Evolutionary conservation across 2,329 filamentous ascomycete species (phyloP).

Genomic region (Fusarium verticillioides): DNA sequence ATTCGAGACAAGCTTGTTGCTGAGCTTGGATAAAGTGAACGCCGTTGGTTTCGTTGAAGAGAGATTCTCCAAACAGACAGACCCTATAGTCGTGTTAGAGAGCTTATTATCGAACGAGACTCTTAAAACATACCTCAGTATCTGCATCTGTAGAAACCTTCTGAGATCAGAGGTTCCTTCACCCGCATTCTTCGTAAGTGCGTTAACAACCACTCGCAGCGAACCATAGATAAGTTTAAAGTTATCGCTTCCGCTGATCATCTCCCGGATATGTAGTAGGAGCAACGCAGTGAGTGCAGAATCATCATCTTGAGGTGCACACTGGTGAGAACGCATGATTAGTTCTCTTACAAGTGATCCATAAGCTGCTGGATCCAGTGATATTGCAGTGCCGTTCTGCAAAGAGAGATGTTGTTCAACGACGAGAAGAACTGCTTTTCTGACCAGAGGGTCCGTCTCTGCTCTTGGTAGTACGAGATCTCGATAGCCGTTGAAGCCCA

Average conservation of each 20-base stretch:
- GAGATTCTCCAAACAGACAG: slow-evolving; percentile 37
- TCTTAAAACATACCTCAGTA: slow-evolving; percentile 15
- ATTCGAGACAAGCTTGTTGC: slow-evolving; percentile 33
- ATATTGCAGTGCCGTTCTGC: slow-evolving; percentile 18
- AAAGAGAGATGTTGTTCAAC: slow-evolving; percentile 38
- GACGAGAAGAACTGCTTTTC: slow-evolving; percentile 34
- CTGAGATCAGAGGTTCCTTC: slow-evolving; percentile 17
- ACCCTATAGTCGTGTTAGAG: not conserved
- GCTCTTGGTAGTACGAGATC: slow-evolving; percentile 35
- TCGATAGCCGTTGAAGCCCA: slow-evolving; percentile 40
- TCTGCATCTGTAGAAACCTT: slow-evolving; percentile 38
- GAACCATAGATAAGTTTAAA: slow-evolving; percentile 37
- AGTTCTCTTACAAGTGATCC: slow-evolving; percentile 28
- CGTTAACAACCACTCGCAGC: slow-evolving; percentile 26
- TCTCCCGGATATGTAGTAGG: slow-evolving; percentile 35
- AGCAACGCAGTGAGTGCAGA: slow-evolving; percentile 36
- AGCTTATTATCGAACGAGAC: too few species aligned
- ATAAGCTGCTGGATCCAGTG: slow-evolving; percentile 22
- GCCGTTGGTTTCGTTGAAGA: slow-evolving; percentile 34
- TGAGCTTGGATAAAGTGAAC: slow-evolving; percentile 38
- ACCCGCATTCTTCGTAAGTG: slow-evolving; percentile 7
- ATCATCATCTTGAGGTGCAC: slow-evolving; percentile 36
- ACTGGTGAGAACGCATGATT: slow-evolving; percentile 28
- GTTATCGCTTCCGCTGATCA: slow-evolving; percentile 41
- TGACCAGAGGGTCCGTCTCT: slow-evolving; percentile 30